Evolutionary conservation across 2,329 filamentous ascomycete species (phyloP).

Genomic region (Cladosporium colombiae): DNA sequence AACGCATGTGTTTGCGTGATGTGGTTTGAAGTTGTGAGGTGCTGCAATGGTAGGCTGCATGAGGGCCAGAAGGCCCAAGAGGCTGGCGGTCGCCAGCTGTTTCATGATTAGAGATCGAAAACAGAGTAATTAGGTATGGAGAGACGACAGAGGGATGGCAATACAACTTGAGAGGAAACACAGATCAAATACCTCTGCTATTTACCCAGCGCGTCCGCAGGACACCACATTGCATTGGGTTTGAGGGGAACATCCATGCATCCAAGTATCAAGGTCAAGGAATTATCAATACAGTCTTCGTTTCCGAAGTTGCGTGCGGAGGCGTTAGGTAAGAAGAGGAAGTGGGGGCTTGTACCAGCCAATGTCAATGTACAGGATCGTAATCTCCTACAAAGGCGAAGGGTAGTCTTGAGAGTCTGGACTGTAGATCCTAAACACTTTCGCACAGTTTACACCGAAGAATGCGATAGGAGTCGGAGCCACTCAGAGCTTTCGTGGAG

Average conservation of each 20-base stretch:
- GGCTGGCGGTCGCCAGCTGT: constrained; percentile 4
- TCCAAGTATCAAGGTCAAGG: not conserved
- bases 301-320: not conserved
- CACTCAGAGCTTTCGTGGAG: constrained; percentile 10
- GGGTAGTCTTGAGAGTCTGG: not conserved
- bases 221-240: not conserved
- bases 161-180: not conserved
- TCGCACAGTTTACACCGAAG: not conserved
- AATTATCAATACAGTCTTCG: not conserved
- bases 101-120: constrained; percentile 11
- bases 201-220: not conserved
- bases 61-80: constrained; percentile 19
- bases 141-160: not conserved
- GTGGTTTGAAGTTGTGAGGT: not conserved
- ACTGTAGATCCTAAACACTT: not conserved
- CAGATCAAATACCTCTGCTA: not conserved
- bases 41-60: constrained; percentile 7
- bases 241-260: not conserved
- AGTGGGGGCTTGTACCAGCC: not conserved
- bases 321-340: not conserved
- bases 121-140: not conserved
- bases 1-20: constrained; percentile 2
- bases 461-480: not conserved
- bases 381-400: not conserved
- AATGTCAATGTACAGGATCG: not conserved